Base-by-base conservation (phyloP, 768 basidiomycete species). In the Naganishia kalamii region DNA sequence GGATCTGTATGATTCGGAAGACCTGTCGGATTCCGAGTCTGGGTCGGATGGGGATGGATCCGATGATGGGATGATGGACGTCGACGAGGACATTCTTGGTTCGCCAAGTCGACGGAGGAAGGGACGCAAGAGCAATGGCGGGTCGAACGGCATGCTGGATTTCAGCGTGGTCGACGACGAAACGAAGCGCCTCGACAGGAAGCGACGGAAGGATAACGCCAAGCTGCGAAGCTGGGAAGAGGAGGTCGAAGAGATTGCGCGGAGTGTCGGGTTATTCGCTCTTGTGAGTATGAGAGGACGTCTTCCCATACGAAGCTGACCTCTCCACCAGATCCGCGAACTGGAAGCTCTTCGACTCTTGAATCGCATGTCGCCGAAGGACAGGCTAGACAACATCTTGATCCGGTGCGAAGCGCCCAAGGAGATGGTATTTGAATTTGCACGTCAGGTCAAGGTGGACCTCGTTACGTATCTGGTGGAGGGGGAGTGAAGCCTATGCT, bases 181-280 rank as follows among this genome's bases (percentile, higher is more conserved):
- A 87, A 90, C 79, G 49, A 84, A 86, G 59, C 83, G 88, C 3
- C 86, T 62, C 60, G 63, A 51, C 65, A 68, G 65, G 50, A 35
- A 35, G 47, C 50, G 62, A 30, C 78, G 90, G 67, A 83, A 87
- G 44, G 83, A 84, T 70, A 80, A 82, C 41, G 91, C 93, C 71
- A 84, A 85, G 27, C 85, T 92, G 47, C 84, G 86, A 70, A 88
- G 89, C 13, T 97, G 93, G 93, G 91, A 96, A 78, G 90, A 92
- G 69, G 88, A 90, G 17, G 82, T 96, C 23, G 81, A 75, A 19
- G 70, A 68, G 29, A 47, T 78, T 32, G 69, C 68, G 13, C 70
- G 74, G 69, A 68, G 70, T 13, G 70, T 92, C 33, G 91, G 90
- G 46, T 88, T 91, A 72, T 79, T 94, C 69, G 89, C 89, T 81